Evolutionary conservation across 2,329 filamentous ascomycete genomes (phyloP), one percentile per base, ranked within the genome.

Genomic region (Penicillium palitans): DNA sequence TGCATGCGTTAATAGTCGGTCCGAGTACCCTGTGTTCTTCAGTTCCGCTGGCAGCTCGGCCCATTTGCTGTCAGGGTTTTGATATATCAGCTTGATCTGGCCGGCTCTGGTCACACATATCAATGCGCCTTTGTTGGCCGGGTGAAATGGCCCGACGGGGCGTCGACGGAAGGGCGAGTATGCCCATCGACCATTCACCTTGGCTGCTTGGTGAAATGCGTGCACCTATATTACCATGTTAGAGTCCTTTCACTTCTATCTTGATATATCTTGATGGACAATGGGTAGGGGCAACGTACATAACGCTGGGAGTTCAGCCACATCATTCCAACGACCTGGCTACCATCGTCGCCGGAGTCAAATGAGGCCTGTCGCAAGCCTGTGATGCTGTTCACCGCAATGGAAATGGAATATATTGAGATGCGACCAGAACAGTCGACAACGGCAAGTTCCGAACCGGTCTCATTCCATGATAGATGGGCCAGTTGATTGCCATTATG

Each of bases 391-490:
- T 96, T 96, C 46, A 97, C 76, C 8, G 87, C 85, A 61, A 88
- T 84, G 17, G 84, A 83, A 65, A 92, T 87, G 47, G 83, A 86
- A 64, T 93, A 83, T 53, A 97, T 86, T 59, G 87, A 84, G 24
- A 96, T 84, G 57, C 90, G 85, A 6, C 93, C 95, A 25, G 86
- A 85, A 29, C 87, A 83, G 74, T 98, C 93, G 59, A 95, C 83
- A 19, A 95, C 84, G 2, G 92, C 93, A 55, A 99, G 81, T 66
- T 98, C 95, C 2, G 88, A 87, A 37, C 86, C 89, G 6, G 84
- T 82, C 15, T 87, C 86, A 50, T 90, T 90, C 91, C 93, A 98
- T 52, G 86, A 87, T 10, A 99, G 76, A 74, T 97, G 93, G 19
- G 90, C 86, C 41, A 96, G 81, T 4, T 84, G 86, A 31, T 86